Percentiles rank a stretch among this genome's conserved stretches.
Conservation (phyloP, 352 stramenopile species). For the Phytophthora chlamydospora region DNA sequence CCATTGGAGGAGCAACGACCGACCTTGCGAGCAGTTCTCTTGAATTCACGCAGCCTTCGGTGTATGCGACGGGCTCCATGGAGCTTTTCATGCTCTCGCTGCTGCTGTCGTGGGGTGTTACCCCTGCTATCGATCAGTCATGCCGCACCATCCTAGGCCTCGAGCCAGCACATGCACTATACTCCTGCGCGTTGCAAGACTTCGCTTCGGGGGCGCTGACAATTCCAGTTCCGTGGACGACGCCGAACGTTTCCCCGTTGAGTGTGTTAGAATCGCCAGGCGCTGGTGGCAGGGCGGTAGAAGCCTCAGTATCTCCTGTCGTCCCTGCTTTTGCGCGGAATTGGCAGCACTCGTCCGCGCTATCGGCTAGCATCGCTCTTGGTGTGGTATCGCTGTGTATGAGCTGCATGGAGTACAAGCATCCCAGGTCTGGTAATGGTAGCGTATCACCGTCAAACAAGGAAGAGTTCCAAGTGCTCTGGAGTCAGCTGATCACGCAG, state of each 20-base stretch:
- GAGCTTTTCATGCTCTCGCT: slow-evolving; percentile 76
- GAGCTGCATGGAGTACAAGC: slow-evolving; percentile 85
- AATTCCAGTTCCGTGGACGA: slow-evolving; percentile 71
- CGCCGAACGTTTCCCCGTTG: slow-evolving; percentile 5
- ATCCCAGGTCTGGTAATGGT: slow-evolving; percentile 37
- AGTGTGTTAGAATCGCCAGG: neutral
- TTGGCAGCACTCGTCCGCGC: slow-evolving; percentile 77
- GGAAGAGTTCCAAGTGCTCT: slow-evolving; percentile 85
- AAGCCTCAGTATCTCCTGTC: neutral
- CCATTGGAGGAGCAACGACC: neutral
- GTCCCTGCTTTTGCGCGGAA: slow-evolving; percentile 54
- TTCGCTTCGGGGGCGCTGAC: slow-evolving; percentile 62
- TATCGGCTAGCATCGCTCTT: slow-evolving; percentile 71
- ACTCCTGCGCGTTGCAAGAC: slow-evolving; percentile 74
- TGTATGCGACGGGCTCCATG: slow-evolving; percentile 73
- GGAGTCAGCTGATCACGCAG: slow-evolving; percentile 88
- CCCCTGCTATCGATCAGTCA: slow-evolving; percentile 68
- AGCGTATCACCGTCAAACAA: slow-evolving; percentile 53
- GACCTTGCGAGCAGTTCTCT: slow-evolving; percentile 1
- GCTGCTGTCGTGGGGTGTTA: slow-evolving; percentile 75
- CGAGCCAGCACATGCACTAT: slow-evolving; percentile 51
- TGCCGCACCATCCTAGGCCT: slow-evolving; percentile 66
- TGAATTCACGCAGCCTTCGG: slow-evolving; percentile 28
- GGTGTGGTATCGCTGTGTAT: slow-evolving; percentile 80
- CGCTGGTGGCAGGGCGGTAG: neutral